Evolutionary conservation across 2,329 filamentous ascomycete genomes (phyloP), one percentile per base, ranked within the genome.

Genomic region (Fusarium goolgardi): DNA sequence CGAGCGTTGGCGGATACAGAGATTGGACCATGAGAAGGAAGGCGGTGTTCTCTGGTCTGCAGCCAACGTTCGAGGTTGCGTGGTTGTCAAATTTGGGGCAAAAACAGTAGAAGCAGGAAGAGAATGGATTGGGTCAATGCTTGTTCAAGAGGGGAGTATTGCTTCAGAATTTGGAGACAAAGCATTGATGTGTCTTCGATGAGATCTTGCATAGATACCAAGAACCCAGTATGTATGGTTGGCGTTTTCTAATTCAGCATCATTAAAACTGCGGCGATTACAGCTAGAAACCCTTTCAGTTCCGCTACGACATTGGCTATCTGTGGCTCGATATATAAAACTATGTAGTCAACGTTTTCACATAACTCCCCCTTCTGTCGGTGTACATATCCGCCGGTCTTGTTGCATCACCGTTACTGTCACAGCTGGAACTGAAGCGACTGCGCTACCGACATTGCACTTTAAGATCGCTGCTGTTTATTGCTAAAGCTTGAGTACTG

Each of bases 51-150:
- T 95, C 5, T 97, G 94, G 93, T 94, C 93, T 27, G 92, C 91
- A 15, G 92, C 94, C 16, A 86, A 85, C 27, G 88, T 96, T 34
- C 86, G 94, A 54, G 91, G 93, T 6, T 97, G 95, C 74, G 90
- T 96, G 5, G 85, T 97, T 27, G 91, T 98, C 71, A 98, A 98
- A 78, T 96, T 98, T 77, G 93, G 92, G 2, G 92, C 94, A 2
- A 85, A 84, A 55, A 90, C 90, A 44, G 90, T 97, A 25, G 94
- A 98, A 77, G 91, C 90, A 27, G 94, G 90, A 6, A 88, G 92
- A 69, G 81, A 86, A 46, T 98, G 94, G 93, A 84, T 98, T 59
- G 88, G 89, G 12, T 84, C 84, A 9, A 91, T 97, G 86, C 81
- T 97, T 46, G 79, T 83, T 45, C 85, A 88, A 65, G 93, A 97